These are phyloP conservation scores for Phaseolus lunatus DNA, from an alignment of 306 rosid species.

Conservation along the genomic window DNA sequence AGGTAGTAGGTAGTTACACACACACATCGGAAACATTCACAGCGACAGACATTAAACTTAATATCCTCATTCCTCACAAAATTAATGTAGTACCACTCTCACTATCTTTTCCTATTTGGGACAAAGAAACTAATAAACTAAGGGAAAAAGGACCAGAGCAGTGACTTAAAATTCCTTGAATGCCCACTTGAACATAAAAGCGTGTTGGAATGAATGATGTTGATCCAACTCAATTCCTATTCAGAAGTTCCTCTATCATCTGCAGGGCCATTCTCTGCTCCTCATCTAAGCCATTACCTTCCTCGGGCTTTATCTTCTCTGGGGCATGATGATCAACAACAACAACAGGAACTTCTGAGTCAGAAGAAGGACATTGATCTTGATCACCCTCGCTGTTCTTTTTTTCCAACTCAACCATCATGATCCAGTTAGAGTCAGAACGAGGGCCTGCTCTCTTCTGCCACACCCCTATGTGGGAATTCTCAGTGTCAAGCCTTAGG, in stretches of 20 bases:
- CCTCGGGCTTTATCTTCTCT: constrained; percentile 46
- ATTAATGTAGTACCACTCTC: constrained; percentile 38
- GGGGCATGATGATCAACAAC: constrained; percentile 7
- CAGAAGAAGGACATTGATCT: not conserved
- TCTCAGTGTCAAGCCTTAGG: constrained; percentile 81
- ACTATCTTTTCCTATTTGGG: constrained; percentile 30
- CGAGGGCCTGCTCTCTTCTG: constrained; percentile 69
- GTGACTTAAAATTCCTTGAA: constrained; percentile 19
- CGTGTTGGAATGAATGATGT: not conserved
- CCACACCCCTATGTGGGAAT: constrained; percentile 84
- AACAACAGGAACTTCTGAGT: constrained; percentile 13
- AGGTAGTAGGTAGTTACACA: constrained; percentile 30
- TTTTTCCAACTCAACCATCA: constrained; percentile 73
- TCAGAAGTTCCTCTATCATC: constrained; percentile 85
- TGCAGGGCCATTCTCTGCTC: constrained; percentile 70
- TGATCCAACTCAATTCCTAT: constrained; percentile 40
- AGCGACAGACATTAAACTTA: constrained; percentile 26
- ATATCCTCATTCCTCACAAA: constrained; percentile 16
- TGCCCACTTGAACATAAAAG: constrained; percentile 43
- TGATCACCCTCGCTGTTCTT: constrained; percentile 17
- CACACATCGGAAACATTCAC: constrained; percentile 11
- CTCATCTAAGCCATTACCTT: constrained; percentile 48
- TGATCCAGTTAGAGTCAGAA: constrained; percentile 77
- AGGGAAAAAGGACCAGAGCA: constrained; percentile 10
- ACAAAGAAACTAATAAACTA: constrained; percentile 40